phyloP scores from a whole-genome alignment of 139 green algal genomes.

The Chlamydomonas schloesseri region DNA sequence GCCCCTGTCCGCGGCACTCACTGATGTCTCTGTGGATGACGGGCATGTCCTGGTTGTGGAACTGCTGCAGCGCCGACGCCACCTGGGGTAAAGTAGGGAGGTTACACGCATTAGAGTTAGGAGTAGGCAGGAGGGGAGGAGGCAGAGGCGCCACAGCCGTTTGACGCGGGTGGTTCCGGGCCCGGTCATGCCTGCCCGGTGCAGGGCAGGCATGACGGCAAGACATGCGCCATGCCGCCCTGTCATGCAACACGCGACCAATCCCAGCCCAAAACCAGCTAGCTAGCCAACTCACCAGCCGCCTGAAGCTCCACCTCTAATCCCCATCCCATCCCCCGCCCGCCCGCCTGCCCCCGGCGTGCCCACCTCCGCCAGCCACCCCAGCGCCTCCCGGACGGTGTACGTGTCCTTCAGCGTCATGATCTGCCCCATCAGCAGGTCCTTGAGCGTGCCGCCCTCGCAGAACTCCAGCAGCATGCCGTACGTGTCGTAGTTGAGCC shows the following conservation, averaged over 20 bases:
- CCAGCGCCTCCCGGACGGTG: slow-evolving; percentile 27
- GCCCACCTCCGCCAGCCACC: slow-evolving; percentile 30
- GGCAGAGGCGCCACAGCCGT: background rate
- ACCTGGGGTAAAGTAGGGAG: slow-evolving; percentile 8
- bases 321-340: background rate
- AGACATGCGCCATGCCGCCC: too few species aligned
- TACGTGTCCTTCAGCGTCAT: slow-evolving; percentile 2
- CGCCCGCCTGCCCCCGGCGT: background rate
- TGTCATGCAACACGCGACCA: too few species aligned
- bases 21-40: slow-evolving; percentile 43
- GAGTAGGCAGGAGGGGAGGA: background rate
- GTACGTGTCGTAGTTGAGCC: slow-evolving; percentile 39
- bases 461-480: slow-evolving; percentile 35
- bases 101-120: background rate
- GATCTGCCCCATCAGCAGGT: slow-evolving; percentile 25
- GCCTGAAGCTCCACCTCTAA: too few species aligned
- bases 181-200: too few species aligned
- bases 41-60: slow-evolving; percentile 15
- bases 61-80: background rate
- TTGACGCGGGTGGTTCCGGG: too few species aligned
- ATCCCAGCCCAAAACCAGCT: too few species aligned
- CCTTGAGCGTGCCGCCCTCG: slow-evolving; percentile 42
- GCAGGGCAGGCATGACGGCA: too few species aligned
- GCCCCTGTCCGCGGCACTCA: background rate
- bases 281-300: too few species aligned